Conservation (phyloP, 2,329 filamentous ascomycete genomes). For the Diaporthe nobilis region DNA sequence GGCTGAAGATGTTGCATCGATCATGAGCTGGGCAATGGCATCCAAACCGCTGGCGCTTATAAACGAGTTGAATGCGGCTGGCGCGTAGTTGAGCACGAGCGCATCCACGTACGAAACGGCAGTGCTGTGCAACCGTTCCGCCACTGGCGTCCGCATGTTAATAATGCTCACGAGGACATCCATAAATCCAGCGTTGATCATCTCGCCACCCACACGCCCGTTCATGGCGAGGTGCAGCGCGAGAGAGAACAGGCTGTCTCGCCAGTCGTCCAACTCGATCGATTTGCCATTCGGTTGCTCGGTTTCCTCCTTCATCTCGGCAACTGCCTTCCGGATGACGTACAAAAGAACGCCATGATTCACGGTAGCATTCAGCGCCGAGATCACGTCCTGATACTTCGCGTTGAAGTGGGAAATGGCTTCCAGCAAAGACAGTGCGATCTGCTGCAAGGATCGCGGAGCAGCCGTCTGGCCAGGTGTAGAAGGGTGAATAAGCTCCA, state of each 20-base stretch:
- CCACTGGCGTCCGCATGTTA: conserved; percentile 83
- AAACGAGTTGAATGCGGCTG: conserved; percentile 84
- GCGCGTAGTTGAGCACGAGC: conserved; percentile 84
- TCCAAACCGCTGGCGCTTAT: conserved; percentile 88
- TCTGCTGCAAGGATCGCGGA: conserved; percentile 83
- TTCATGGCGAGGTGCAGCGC: conserved; percentile 84
- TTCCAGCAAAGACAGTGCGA: conserved; percentile 85
- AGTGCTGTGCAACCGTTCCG: conserved; percentile 86
- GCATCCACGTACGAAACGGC: conserved; percentile 90
- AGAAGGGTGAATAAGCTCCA: conserved; percentile 90
- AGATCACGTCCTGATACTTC: conserved; percentile 85
- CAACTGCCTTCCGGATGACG: conserved; percentile 89
- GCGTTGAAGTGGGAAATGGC: conserved; percentile 85
- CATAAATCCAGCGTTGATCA: conserved; percentile 90
- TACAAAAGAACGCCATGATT: conserved; percentile 97
- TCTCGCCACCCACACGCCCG: conserved; percentile 82
- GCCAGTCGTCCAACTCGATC: conserved; percentile 87
- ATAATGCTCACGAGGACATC: conserved; percentile 92
- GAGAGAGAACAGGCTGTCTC: conserved; percentile 89
- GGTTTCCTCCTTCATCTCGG: conserved; percentile 77
- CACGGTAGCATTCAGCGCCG: conserved; percentile 94
- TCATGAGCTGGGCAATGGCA: conserved; percentile 88
- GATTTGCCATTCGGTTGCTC: conserved; percentile 71
- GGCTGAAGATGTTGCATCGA: conserved; percentile 81
- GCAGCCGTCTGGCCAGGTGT: conserved; percentile 77